These are phyloP conservation scores for Eucalyptus urophylla DNA, from an alignment of 345 rosid species.

Conservation along the genomic window DNA sequence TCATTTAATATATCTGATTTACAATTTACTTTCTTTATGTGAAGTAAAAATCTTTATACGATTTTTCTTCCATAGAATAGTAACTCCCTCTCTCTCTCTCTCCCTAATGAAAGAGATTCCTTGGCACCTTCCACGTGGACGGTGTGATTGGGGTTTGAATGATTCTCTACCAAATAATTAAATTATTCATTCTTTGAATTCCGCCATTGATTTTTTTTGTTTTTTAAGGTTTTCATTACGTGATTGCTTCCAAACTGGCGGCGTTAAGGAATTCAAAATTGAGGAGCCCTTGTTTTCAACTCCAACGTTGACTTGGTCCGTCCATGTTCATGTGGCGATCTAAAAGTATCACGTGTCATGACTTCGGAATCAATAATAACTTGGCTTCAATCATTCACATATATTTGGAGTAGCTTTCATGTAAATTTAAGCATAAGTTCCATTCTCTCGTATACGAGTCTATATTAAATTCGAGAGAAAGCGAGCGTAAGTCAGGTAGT, in stretches of 20 bases:
- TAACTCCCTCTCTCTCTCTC: background rate
- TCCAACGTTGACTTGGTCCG: too few species aligned
- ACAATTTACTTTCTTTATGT: fast-evolving
- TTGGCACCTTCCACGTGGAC: background rate
- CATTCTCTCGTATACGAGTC: too few species aligned
- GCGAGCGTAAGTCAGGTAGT: too few species aligned
- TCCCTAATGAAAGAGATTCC: background rate
- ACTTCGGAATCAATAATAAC: too few species aligned
- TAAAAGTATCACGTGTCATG: too few species aligned
- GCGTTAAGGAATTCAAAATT: too few species aligned
- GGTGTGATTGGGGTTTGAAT: background rate
- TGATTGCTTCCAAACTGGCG: background rate
- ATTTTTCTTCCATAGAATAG: background rate
- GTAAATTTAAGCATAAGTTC: too few species aligned
- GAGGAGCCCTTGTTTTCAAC: too few species aligned
- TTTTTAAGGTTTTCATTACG: background rate
- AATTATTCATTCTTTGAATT: background rate
- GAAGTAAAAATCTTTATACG: fast-evolving
- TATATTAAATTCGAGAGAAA: too few species aligned
- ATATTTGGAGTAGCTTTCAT: too few species aligned
- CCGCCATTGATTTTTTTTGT: background rate
- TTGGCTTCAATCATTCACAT: too few species aligned
- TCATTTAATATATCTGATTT: background rate
- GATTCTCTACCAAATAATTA: background rate
- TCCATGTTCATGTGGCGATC: too few species aligned